Evolutionary conservation across 2,329 filamentous ascomycete species (phyloP).

Genomic region (Arthrobotrys entomopaga): DNA sequence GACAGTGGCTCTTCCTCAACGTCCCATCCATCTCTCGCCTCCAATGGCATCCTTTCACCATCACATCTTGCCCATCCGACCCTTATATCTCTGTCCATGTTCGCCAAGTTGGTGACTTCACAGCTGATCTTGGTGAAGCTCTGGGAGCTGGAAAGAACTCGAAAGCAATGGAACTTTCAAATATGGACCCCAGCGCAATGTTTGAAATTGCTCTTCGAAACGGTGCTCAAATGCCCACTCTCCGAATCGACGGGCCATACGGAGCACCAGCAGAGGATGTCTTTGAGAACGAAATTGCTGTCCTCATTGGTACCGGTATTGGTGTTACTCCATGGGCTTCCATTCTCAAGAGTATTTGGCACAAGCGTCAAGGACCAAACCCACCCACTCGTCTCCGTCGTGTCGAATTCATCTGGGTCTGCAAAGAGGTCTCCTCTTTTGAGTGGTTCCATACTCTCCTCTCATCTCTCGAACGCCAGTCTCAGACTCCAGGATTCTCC

Average conservation of each 20-base stretch:
- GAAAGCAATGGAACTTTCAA: conserved; percentile 89
- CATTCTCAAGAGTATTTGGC: conserved; percentile 98
- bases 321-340: conserved; percentile 87
- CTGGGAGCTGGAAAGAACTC: conserved; percentile 84
- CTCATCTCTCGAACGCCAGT: conserved; percentile 88
- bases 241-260: conserved; percentile 94
- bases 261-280: conserved; percentile 97
- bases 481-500: conserved; percentile 74
- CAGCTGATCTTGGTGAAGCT: conserved; percentile 88
- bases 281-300: conserved; percentile 89
- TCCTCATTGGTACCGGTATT: conserved; percentile 86
- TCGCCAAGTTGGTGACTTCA: conserved; percentile 96
- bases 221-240: conserved; percentile 86
- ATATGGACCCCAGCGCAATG: conserved; percentile 92
- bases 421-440: conserved; percentile 92
- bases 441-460: conserved; percentile 99
- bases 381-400: conserved; percentile 87
- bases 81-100: conserved; percentile 94
- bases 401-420: conserved; percentile 99
- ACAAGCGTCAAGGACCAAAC: conserved; percentile 88
- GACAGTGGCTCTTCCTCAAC: conserved; percentile 97
- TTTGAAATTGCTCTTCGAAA: conserved; percentile 96
- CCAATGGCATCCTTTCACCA: conserved; percentile 99
- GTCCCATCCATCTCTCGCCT: conserved; percentile 85
- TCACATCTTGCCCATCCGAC: conserved; percentile 96